Evolutionary conservation across 192 early-diverging fungal species (phyloP), one percentile per base, ranked within the genome.

Genomic region (Coemansia sp.): DNA sequence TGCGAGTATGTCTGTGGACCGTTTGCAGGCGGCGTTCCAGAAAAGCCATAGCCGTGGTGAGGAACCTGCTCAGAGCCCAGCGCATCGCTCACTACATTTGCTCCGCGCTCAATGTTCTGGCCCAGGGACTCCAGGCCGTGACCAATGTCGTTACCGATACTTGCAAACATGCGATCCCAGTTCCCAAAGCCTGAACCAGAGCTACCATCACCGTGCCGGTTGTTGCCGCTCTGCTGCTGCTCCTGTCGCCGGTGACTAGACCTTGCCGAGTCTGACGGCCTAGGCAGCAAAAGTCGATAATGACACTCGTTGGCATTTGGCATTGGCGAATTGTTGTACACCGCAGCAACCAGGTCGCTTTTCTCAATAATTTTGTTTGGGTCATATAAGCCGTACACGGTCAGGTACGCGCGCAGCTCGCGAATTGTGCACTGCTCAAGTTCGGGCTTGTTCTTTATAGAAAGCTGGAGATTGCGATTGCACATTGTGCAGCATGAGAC

Each of bases 131-230:
- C 77, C 44, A 80, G 64, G 2, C 71, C 77, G 17, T 65, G 72
- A 1, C 71, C 77, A 57, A 80, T 80, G 17, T 73, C 77, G 57
- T 59, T 53, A 9, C 71, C 77, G 57, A 79, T 74, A 14, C 59
- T 61, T 6, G 60, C 49, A 62, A 79, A 79, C 67, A 74, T 73
- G n/a, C 68, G 64, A 26, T 79, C 71, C 77, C 77, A 79, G 60
- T 34, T 60, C 2, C 25, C 52, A 19, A 42, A 17, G 38, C 42
- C 53, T 10, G 62, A 50, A 23, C 34, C 42, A 3, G 22, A 23
- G 37, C 25, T 20, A 7, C 57, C 25, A 9, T 21, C 9, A 1
- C 11, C 22, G 40, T 5, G 40, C 23, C 69, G 49, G 50, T 9
- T 50, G 50, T 14, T 28, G 7, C 48, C 23, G 19, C 38, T 22